A percentile compares a stretch with the other conserved stretches of the same genome.
These are phyloP conservation scores for Coemansia sp. DNA, from an alignment of 192 early-diverging fungal genomes.

Conservation along the genomic window DNA sequence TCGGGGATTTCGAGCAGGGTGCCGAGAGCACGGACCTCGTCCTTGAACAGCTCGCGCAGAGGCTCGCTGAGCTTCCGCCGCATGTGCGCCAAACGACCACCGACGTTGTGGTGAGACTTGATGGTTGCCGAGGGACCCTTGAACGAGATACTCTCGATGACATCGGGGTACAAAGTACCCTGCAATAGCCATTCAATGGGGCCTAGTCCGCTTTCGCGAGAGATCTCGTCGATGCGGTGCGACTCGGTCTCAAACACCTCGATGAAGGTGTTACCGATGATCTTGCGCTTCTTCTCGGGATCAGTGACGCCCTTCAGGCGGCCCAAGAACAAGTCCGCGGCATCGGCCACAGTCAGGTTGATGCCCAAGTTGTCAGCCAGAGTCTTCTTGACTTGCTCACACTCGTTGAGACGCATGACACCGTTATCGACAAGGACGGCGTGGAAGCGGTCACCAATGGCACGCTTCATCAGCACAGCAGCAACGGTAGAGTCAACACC, in stretches of 20 bases:
- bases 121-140: constrained; percentile 99
- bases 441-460: constrained; percentile 98
- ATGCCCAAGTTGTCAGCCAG: constrained; percentile 90
- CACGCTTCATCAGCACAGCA: constrained; percentile 93
- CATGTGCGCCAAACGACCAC: constrained; percentile 95
- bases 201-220: constrained; percentile 69
- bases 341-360: constrained; percentile 92
- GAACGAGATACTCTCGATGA: constrained; percentile 98
- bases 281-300: constrained; percentile 97
- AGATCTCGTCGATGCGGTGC: constrained; percentile 77
- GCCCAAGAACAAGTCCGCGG: constrained; percentile 79
- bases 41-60: constrained; percentile 97
- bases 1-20: constrained; percentile 85
- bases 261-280: constrained; percentile 99
- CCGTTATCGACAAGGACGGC: constrained; percentile 98
- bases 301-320: constrained; percentile 91
- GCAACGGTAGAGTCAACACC: constrained; percentile 98
- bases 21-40: constrained; percentile 98
- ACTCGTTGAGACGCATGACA: constrained; percentile 98
- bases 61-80: constrained; percentile 98
- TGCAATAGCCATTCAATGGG: constrained; percentile 95
- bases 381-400: constrained; percentile 78
- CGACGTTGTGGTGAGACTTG: constrained; percentile 99
- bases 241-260: constrained; percentile 97
- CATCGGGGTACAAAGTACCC: constrained; percentile 98